Percentiles rank a stretch among this genome's conserved stretches.
phyloP scores from a whole-genome alignment of 2,329 filamentous ascomycete genomes.

The Endocalyx cinctus region DNA sequence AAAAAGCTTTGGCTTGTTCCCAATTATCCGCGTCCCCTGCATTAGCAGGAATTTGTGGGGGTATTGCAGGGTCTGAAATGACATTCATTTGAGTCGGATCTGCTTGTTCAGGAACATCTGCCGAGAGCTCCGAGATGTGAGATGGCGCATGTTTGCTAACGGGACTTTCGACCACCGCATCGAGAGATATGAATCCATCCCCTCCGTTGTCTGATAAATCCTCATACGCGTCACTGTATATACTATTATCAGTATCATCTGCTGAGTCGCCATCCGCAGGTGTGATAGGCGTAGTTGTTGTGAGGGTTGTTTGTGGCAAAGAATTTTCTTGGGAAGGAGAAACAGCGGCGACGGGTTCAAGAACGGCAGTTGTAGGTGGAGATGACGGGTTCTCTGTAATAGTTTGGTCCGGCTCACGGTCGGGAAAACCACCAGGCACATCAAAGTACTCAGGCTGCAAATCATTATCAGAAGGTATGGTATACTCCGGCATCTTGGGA shows the following conservation, averaged over 20 bases:
- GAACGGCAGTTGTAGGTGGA: constrained; percentile 8
- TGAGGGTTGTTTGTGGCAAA: constrained; percentile 24
- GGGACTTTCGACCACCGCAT: constrained; percentile 65
- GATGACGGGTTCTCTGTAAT: too few species aligned
- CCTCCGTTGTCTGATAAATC: constrained; percentile 62
- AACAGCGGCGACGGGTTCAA: constrained; percentile 19
- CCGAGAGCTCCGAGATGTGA: constrained; percentile 10
- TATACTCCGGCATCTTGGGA: too few species aligned
- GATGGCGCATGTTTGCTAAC: constrained; percentile 40
- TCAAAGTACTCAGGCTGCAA: constrained; percentile 34
- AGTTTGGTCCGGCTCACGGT: constrained; percentile 21
- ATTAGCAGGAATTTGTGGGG: too few species aligned
- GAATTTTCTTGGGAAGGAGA: constrained; percentile 9
- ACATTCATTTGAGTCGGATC: too few species aligned
- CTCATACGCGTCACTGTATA: constrained; percentile 76
- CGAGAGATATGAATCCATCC: constrained; percentile 66
- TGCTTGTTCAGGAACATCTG: constrained; percentile 3
- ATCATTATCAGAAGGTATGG: constrained; percentile 15
- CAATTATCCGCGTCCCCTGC: constrained; percentile 45
- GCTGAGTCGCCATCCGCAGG: constrained; percentile 32
- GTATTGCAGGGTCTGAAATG: too few species aligned
- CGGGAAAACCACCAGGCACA: constrained; percentile 58
- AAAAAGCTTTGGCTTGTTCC: constrained; percentile 65
- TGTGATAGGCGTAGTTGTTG: constrained; percentile 23
- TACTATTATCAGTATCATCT: constrained; percentile 39